Percentiles rank a stretch among this genome's conserved stretches.
These are phyloP conservation scores for Artomyces pyxidatus DNA, from an alignment of 768 basidiomycete genomes.

Conservation along the genomic window DNA sequence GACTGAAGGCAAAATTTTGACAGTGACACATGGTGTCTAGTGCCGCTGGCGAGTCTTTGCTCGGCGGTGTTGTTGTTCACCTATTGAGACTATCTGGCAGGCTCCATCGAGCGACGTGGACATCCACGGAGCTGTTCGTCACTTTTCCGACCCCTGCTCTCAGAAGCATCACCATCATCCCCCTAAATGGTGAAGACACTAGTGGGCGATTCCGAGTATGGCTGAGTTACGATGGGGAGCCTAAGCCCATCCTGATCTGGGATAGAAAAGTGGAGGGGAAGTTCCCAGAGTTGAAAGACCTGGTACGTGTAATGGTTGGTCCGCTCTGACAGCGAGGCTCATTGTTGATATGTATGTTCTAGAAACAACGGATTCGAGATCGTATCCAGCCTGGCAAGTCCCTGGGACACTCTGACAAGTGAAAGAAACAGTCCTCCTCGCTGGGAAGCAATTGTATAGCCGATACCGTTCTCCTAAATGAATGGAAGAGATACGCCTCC, in stretches of 20 bases:
- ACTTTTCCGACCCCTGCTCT: conserved; percentile 82
- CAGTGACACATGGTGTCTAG: conserved; percentile 31
- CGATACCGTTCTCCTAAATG: no score
- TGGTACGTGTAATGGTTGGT: conserved; percentile 43
- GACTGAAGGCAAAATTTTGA: no score
- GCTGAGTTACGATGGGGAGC: conserved; percentile 39
- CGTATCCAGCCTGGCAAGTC: conserved; percentile 70
- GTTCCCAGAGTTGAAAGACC: conserved; percentile 82
- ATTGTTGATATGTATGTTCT: conserved; percentile 12
- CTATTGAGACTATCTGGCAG: conserved; percentile 34
- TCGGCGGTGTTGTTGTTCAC: conserved; percentile 13
- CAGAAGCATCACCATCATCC: conserved; percentile 59
- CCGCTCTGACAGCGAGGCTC: neutral
- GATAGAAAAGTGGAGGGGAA: conserved; percentile 87
- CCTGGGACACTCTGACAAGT: conserved; percentile 82
- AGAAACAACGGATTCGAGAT: conserved; percentile 91
- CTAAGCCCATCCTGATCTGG: conserved; percentile 56
- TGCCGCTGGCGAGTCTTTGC: conserved; percentile 75
- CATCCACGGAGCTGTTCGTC: conserved; percentile 84
- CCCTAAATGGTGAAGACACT: conserved; percentile 72
- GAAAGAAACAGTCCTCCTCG: neutral
- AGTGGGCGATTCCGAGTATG: conserved; percentile 90
- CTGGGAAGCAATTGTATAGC: no score
- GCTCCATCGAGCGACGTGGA: conserved; percentile 90
- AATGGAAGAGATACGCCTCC: no score